Base-by-base conservation (phyloP, 495 filamentous ascomycete genomes). In the Oidiodendron maius region DNA sequence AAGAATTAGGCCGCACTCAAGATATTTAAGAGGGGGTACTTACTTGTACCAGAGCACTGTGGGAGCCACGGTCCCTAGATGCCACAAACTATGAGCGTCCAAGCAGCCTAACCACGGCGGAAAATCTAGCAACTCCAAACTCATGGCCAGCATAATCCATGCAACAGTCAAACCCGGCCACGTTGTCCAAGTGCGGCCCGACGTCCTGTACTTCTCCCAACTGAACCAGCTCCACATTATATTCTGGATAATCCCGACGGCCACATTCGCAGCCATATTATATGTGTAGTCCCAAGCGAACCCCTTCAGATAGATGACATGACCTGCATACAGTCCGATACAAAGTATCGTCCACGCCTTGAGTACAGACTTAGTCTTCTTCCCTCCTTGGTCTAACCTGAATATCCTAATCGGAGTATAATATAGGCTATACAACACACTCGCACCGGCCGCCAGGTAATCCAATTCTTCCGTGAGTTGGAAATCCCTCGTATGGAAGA, bases 61-160 rank as follows among this genome's bases (percentile, higher is more conserved):
- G 23, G 93, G 93, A 42, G 77, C 76, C 39, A 98, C 90, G 1
- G 93, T 98, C 30, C 87, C 88, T 49, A 93, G 62, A 77, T 98
- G 93, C 93, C 93, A 98, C 49, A 98, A 65, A 56, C 87, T 90
- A 74, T 98, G 93, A 16, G 93, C 93, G 76, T 98, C 93, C 32
- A 98, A 61, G 58, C 83, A 79, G 12, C 86, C 87, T 70, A 80
- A 75, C 57, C 87, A 70, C 2, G 93, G 93, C 48, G 94, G 80
- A 62, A 98, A 98, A 65, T 98, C 93, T 48, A 97, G 69, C 58
- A 98, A 58, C 65, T 98, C 93, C 61, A 98, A 68, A 61, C 91
- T 90, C 93, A 98, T 98, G 8, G 87, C 90, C 62, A 90, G 59
- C 48, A 95, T 74, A 48, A 98, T 74, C 91, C 90, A 96, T 13